Evolutionary conservation across 2,329 filamentous ascomycete genomes (phyloP).

Genomic region (Hymenoscyphus scutula): DNA sequence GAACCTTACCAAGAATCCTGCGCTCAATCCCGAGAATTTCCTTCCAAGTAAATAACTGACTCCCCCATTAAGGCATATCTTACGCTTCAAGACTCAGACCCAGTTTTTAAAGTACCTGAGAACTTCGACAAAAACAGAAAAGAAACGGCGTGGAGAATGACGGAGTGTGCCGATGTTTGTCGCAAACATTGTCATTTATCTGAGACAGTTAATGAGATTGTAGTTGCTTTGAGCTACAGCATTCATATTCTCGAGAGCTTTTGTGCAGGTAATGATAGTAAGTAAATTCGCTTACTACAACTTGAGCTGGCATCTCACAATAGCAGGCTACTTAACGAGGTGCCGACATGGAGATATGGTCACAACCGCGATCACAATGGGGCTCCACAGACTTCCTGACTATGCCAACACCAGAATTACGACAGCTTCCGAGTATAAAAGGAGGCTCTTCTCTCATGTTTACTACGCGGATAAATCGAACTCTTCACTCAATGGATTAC

Average conservation of each 20-base stretch:
- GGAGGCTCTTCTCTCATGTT: slow-evolving; percentile 27
- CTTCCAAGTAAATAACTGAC: too few relatives aligned
- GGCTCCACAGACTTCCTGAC: slow-evolving; percentile 32
- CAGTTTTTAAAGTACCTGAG: slow-evolving; percentile 25
- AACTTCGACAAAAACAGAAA: slow-evolving; percentile 29
- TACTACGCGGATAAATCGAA: slow-evolving; percentile 31
- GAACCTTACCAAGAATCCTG: too few relatives aligned
- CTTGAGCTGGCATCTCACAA: not conserved
- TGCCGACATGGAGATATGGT: slow-evolving; percentile 30
- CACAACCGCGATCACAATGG: slow-evolving; percentile 26
- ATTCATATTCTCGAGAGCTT: slow-evolving; percentile 25
- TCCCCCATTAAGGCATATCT: too few relatives aligned
- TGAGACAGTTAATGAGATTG: slow-evolving; percentile 26
- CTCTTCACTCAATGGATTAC: slow-evolving; percentile 29
- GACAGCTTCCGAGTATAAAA: slow-evolving; percentile 31
- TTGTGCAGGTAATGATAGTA: slow-evolving; percentile 33
- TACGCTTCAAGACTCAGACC: slow-evolving; percentile 30
- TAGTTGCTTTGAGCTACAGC: slow-evolving; percentile 22
- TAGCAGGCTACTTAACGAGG: slow-evolving; percentile 24
- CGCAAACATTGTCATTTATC: slow-evolving; percentile 22
- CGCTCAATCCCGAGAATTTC: too few relatives aligned
- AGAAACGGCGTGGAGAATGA: slow-evolving; percentile 34
- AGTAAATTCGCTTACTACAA: slow-evolving; percentile 6
- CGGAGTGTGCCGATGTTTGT: slow-evolving; percentile 33
- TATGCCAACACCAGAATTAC: slow-evolving; percentile 25